Base-by-base conservation (phyloP, 2,329 filamentous ascomycete genomes). In the Aspergillus sp. region DNA sequence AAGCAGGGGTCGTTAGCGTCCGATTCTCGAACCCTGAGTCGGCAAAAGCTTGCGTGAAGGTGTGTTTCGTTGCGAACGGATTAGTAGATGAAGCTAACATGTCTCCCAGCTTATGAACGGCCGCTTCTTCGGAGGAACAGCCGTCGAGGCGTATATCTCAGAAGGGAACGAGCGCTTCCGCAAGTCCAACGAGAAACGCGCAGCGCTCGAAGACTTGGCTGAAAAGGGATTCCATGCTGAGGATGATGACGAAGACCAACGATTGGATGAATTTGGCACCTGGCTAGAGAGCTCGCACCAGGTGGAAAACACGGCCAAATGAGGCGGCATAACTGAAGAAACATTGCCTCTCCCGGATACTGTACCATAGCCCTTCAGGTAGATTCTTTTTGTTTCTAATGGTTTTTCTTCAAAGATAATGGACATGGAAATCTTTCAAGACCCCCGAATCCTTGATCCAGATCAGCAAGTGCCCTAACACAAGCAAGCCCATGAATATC, bases 1-100 rank as follows among this genome's bases (percentile, higher is more conserved):
- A 84, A 4, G 89, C 91, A 0, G 95, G 95, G 17, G 84, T 98
- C 39, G 89, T 93, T 8, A 93, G 87, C 54, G 90, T 99, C 62
- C 87, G 89, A 66, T 99, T 96, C 77, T 79, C 82, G 55, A 86
- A 89, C 40, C 79, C 84, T 4, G 85, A 89, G 58, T 84, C 88
- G 2, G 93, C 93, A 3, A 79, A 80, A 57, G 86, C 84, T 8
- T 96, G 91, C 71, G 85, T 93, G 41, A 68, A 71, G 64, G 78
- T 80, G 69, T 56, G 74, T 65, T n/a, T 24, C 52, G 21, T 9
- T 46, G 4, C 11, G 12, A 21, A 31, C 4, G 5, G 17, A n/a
- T 9, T 27, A 44, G 47, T 27, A 45, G 12, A 39, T 17, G 23
- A 9, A 39, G 19, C n/a, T 27, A 12, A 39, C 8, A 35, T 35